Evolutionary conservation across 1,284 basidiomycete genomes (phyloP), one percentile per base, ranked within the genome.

Genomic region (Pascua sp.): DNA sequence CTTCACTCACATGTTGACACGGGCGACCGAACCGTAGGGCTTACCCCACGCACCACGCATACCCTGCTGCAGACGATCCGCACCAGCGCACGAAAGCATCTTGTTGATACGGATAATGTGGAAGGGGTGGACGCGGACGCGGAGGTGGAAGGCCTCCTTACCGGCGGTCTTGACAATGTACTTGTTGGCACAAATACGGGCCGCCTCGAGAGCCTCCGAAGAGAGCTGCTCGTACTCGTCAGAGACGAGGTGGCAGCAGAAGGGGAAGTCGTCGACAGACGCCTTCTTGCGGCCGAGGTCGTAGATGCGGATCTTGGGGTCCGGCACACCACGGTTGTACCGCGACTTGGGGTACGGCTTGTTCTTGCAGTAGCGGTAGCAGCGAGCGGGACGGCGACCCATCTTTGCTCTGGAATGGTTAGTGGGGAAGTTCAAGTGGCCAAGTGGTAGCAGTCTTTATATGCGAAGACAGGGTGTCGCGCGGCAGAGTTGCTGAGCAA

Each of bases 11-110:
- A 74, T 74, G 72, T 76, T 74, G 69, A 76, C 72, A 67, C 74
- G 74, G 54, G 74, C 73, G 60, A 76, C 73, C 54, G 62, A 70
- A 57, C 93, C 95, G 80, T 96, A 98, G 51, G 95, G 94, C 83
- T 98, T 97, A 72, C 95, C 95, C 93, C 94, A 98, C 62, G 95
- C 95, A 71, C 95, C 95, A 82, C 95, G 91, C 95, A 98, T 98
- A 81, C 95, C 95, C 59, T 95, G 96, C 80, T 98, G 94, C 69
- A 94, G 87, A 80, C 75, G 84, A 93, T 98, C 95, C 72, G 95
- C 94, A 77, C 95, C 95, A 70, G 95, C 95, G 79, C 95, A 97
- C 62, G 89, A 91, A 84, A 98, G 91, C 91, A 97, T 98, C 88
- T 98, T 98, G 90, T 98, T 97, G 88, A 97, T 98, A 69, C 95